Base-by-base conservation (phyloP, 345 rosid species). In the Populus ilicifolia region DNA sequence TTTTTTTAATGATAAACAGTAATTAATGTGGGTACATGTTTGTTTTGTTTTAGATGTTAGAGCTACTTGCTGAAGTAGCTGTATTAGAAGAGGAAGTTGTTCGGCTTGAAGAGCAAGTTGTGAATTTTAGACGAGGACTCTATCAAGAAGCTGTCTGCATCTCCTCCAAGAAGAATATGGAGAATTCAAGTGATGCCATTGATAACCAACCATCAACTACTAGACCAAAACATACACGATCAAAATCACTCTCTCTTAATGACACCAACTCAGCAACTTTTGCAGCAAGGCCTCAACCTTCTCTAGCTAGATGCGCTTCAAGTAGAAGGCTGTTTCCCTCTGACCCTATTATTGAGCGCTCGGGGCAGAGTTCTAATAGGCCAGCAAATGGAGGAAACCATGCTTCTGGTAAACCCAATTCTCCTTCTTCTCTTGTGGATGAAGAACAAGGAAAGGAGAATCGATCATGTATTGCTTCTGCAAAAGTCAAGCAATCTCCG, bases 141-240 rank as follows among this genome's bases (percentile, higher is more conserved):
- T 95, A 91, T 81, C 90, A 89, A 77, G 97, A 95, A 86, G 97
- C 98, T 74, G 90, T 88, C 25, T 89, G 81, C 83, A 84, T 73
- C 54, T 90, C 98, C 30, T 88, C 93, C 12, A 90, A 87, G 85
- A 91, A 88, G 80, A 93, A 90, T 72, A 75, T 78, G 1, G 96
- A 88, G 80, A 86, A 78, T 83, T 80, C 86, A 25, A 83, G 67
- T 27, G 88, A 90, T 67, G 46, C 74, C 29, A 73, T 44, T 0
- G 91, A 91, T 33, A 88, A 88, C 46, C 89, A 86, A 36, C 80
- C 89, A 3, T 83, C 94, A 0, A 73, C 77, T 52, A 81, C 87
- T 79, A 92, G 87, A 79, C 80, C 83, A 27, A 90, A 85, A 76
- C 99, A 95, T 48, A 87, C 87, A 75, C 74, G 97, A 72, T 95